Base-by-base conservation (phyloP, 2,329 filamentous ascomycete genomes). In the Fusarium multiceps region DNA sequence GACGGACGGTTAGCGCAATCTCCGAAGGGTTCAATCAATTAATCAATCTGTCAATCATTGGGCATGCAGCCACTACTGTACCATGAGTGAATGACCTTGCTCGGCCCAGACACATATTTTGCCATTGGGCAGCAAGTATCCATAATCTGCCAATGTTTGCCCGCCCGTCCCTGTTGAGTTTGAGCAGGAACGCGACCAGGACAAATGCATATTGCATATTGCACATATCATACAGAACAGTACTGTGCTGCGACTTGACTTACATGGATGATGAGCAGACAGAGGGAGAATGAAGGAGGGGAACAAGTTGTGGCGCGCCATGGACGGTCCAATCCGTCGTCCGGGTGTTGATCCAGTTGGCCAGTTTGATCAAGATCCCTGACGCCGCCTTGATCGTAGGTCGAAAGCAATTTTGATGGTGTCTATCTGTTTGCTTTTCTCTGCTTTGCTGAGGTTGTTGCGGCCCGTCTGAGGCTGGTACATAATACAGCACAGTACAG, bases 341-440 rank as follows among this genome's bases (percentile, higher is more conserved):
- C 81, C 77, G 81, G 76, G 77, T 80, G 72, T 66, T 75, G 71
- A 81, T 84, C 81, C 81, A 80, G 82, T 82, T 84, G 82, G 82
- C 76, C 79, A 79, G 78, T 62, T 77, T 76, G 66, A 64, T 63
- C 68, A 63, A 55, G 59, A 75, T 73, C 74, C 75, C 68, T 74
- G 72, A 54, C 62, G 47, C 61, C 59, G 58, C 49, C 61, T 48
- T 57, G 25, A 48, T 40, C 23, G 50, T 65, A 61, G 63, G 59
- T 57, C 47, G 50, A 55, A 55, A 42, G 55, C 49, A 66, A 62
- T 62, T 37, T 54, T 51, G 53, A 59, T 59, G 63, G 48, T 60
- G 69, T 45, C 42, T 58, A 41, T 57, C 34, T 50, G 55, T 70
- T 55, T 66, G 53, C 53, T 54, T 56, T 47, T 30, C 49, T 63